Evolutionary conservation across 2,329 filamentous ascomycete genomes (phyloP).

Genomic region (Trichoderma atrobrunneum): DNA sequence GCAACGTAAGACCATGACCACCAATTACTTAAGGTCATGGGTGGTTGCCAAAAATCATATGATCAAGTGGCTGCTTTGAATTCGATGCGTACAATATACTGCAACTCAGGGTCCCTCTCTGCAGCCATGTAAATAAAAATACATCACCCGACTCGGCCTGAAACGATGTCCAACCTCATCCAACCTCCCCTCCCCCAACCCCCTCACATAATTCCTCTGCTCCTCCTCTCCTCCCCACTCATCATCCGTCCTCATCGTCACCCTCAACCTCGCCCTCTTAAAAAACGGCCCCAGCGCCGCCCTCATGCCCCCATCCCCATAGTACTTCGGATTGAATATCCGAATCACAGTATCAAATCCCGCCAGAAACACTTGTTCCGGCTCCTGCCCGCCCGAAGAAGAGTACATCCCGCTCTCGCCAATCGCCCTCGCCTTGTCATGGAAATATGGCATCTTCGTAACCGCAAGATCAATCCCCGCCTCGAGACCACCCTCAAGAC

Average conservation of each 20-base stretch:
- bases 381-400: conserved; percentile 15
- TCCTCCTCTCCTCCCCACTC: conserved; percentile 52
- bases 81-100: neutral
- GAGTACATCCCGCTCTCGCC: conserved; percentile 43
- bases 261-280: conserved; percentile 56
- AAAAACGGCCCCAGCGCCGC: conserved; percentile 63
- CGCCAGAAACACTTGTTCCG: conserved; percentile 64
- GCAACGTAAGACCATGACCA: too few species aligned
- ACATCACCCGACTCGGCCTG: neutral
- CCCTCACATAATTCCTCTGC: conserved; percentile 51
- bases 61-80: neutral
- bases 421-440: conserved; percentile 65
- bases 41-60: neutral
- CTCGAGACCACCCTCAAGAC: conserved; percentile 12
- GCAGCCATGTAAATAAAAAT: neutral
- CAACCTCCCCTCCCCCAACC: conserved; percentile 46
- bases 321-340: conserved; percentile 72
- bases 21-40: neutral
- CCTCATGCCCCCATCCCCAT: conserved; percentile 46
- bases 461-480: conserved; percentile 62
- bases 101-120: neutral
- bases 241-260: conserved; percentile 61
- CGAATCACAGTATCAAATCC: conserved; percentile 76
- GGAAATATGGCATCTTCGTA: conserved; percentile 70
- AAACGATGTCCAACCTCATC: conserved; percentile 43